Evolutionary conservation across 108 stramenopile genomes (phyloP).

Genomic region (Mediolabrus comicus): DNA sequence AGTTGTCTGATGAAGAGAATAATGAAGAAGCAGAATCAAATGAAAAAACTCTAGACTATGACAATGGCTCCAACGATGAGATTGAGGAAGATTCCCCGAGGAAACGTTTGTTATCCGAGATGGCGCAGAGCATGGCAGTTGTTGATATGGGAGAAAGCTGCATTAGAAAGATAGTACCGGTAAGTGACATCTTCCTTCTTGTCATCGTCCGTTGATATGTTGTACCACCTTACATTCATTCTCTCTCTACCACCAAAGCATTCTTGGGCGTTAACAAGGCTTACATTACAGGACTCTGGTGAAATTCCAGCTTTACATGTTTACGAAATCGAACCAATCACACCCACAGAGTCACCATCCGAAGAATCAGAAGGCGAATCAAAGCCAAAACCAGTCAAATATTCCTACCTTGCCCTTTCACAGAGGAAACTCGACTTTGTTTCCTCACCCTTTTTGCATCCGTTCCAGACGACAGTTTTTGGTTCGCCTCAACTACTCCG

Average conservation of each 20-base stretch:
- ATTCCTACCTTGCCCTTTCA: slow-evolving; percentile 74
- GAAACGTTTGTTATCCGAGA: slow-evolving; percentile 39
- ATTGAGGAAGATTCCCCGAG: slow-evolving; percentile 21
- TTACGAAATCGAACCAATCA: slow-evolving; percentile 69
- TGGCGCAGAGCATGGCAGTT: slow-evolving; percentile 74
- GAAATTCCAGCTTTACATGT: slow-evolving; percentile 75
- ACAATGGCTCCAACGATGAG: slow-evolving; percentile 3
- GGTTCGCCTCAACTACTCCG: slow-evolving; percentile 81
- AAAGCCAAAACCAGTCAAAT: slow-evolving; percentile 26
- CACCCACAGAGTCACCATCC: slow-evolving; percentile 7
- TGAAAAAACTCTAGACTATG: slow-evolving; percentile 12
- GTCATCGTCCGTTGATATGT: background rate
- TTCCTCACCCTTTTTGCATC: slow-evolving; percentile 71
- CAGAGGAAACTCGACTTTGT: slow-evolving; percentile 73
- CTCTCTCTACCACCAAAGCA: slow-evolving; percentile 39
- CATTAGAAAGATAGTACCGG: slow-evolving; percentile 80
- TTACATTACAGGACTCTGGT: slow-evolving; percentile 78
- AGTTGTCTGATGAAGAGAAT: background rate
- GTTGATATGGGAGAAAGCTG: slow-evolving; percentile 84
- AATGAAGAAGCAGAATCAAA: slow-evolving; percentile 9
- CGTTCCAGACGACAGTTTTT: slow-evolving; percentile 67
- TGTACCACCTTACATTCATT: slow-evolving; percentile 4
- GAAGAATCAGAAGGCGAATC: slow-evolving; percentile 12
- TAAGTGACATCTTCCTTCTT: slow-evolving; percentile 33
- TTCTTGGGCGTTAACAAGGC: slow-evolving; percentile 69